Evolutionary conservation across 345 rosid genomes (phyloP).

Genomic region (Bruguiera sexangula): DNA sequence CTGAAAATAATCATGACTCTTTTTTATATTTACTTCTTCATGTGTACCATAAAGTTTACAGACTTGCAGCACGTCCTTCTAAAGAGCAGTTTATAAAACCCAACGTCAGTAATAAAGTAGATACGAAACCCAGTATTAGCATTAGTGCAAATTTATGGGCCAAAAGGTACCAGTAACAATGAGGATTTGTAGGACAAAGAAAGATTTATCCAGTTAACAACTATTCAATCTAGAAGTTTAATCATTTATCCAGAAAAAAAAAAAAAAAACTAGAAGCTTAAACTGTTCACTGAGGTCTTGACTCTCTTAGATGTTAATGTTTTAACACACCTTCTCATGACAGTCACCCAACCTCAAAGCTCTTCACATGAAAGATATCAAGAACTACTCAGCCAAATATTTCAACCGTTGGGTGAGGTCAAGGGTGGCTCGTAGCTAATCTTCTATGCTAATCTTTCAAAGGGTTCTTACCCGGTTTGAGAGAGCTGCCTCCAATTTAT

Average conservation of each 20-base stretch:
- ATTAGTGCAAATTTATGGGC: too few relatives aligned
- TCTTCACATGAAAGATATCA: too few relatives aligned
- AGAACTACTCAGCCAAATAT: too few relatives aligned
- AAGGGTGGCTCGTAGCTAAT: background rate
- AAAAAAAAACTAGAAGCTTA: too few relatives aligned
- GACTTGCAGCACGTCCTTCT: background rate
- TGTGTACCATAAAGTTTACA: background rate
- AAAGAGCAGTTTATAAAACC: background rate
- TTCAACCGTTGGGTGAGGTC: too few relatives aligned
- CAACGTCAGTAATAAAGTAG: too few relatives aligned
- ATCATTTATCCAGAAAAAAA: too few relatives aligned
- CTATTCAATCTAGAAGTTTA: too few relatives aligned
- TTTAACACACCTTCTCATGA: background rate
- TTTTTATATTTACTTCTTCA: slow-evolving; percentile 3
- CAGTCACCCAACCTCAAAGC: background rate
- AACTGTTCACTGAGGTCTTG: too few relatives aligned
- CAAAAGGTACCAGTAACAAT: too few relatives aligned
- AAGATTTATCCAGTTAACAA: background rate
- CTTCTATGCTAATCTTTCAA: background rate
- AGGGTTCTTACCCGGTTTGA: slow-evolving; percentile 54
- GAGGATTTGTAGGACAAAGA: background rate
- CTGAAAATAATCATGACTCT: slow-evolving; percentile 3
- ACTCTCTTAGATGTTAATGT: too few relatives aligned
- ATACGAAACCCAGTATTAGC: too few relatives aligned
- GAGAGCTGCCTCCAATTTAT: slow-evolving; percentile 85